Evolutionary conservation across 768 basidiomycete genomes (phyloP).

Genomic region (Paxillus rubicundulus): DNA sequence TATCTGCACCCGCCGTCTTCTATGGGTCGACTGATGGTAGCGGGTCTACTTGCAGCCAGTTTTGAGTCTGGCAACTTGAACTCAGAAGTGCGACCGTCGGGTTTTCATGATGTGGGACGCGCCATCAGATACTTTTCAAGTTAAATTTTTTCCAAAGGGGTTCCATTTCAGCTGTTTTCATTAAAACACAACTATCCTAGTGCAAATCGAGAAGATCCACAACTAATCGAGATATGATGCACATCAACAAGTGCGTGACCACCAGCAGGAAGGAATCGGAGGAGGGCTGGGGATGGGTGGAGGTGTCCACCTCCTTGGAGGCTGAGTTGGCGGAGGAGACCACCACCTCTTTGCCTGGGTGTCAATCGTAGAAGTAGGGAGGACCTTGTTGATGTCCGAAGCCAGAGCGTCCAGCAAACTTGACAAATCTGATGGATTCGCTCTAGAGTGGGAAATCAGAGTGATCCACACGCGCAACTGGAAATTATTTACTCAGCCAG

Average conservation of each 20-base stretch:
- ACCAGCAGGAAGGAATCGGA: slow-evolving; percentile 5
- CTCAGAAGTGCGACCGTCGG: too few species aligned
- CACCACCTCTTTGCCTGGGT: background rate
- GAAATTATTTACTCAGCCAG: slow-evolving; percentile 1
- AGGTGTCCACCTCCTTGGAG: slow-evolving; percentile 2
- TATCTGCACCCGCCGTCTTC: too few species aligned
- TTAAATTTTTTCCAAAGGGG: background rate
- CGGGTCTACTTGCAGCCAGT: too few species aligned
- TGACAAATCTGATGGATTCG: background rate
- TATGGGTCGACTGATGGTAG: too few species aligned
- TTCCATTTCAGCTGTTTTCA: background rate
- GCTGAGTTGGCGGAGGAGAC: background rate
- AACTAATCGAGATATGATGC: background rate
- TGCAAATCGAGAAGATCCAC: too few species aligned
- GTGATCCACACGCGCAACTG: background rate
- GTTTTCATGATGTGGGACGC: too few species aligned
- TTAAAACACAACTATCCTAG: background rate
- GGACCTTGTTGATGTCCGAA: background rate
- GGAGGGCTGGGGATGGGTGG: slow-evolving; percentile 3
- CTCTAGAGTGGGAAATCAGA: background rate
- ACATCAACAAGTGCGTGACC: slow-evolving; percentile 1
- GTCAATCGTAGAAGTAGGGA: background rate
- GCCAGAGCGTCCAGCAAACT: background rate
- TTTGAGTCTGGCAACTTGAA: too few species aligned
- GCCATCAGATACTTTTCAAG: background rate